A percentile compares a stretch with the other conserved stretches of the same genome.
Conservation (phyloP, 139 green algal species). For the Chlamydomonas eustigma region DNA sequence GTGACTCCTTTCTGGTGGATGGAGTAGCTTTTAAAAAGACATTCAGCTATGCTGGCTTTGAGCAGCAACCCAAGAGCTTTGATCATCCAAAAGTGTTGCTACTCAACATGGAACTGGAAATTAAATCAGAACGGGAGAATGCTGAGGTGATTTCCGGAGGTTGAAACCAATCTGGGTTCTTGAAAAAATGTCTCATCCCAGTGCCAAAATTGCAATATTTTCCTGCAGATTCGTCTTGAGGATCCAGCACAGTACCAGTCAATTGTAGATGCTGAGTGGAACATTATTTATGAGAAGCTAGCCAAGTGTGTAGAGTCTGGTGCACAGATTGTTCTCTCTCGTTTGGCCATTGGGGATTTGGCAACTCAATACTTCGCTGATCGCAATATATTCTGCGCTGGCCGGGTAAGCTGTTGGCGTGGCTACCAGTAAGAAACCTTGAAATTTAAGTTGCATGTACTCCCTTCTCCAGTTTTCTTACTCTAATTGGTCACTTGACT, state of each 20-base stretch:
- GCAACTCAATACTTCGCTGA: slow-evolving; percentile 98
- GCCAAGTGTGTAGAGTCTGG: slow-evolving; percentile 78
- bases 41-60: slow-evolving; percentile 98
- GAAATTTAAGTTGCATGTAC: too few relatives aligned
- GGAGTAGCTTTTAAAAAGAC: slow-evolving; percentile 99
- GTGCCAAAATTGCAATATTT: slow-evolving; percentile 11
- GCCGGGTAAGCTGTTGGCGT: slow-evolving; percentile 67
- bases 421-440: too few relatives aligned
- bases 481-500: too few relatives aligned
- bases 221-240: slow-evolving; percentile 66
- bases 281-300: slow-evolving; percentile 99
- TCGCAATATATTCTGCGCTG: slow-evolving; percentile 95
- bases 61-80: slow-evolving; percentile 95
- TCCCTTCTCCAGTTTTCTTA: too few relatives aligned
- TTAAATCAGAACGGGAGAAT: slow-evolving; percentile 64
- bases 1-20: slow-evolving; percentile 95
- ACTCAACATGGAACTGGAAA: slow-evolving; percentile 98
- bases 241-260: slow-evolving; percentile 95
- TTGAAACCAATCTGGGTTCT: too few relatives aligned
- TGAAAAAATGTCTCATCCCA: too few relatives aligned
- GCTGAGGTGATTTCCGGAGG: slow-evolving; percentile 7
- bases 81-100: slow-evolving; percentile 87
- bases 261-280: slow-evolving; percentile 98
- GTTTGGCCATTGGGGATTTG: slow-evolving; percentile 77
- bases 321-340: slow-evolving; percentile 86